Evolutionary conservation across 441 rosid species (phyloP).

Genomic region (Flueggea neowawraea): DNA sequence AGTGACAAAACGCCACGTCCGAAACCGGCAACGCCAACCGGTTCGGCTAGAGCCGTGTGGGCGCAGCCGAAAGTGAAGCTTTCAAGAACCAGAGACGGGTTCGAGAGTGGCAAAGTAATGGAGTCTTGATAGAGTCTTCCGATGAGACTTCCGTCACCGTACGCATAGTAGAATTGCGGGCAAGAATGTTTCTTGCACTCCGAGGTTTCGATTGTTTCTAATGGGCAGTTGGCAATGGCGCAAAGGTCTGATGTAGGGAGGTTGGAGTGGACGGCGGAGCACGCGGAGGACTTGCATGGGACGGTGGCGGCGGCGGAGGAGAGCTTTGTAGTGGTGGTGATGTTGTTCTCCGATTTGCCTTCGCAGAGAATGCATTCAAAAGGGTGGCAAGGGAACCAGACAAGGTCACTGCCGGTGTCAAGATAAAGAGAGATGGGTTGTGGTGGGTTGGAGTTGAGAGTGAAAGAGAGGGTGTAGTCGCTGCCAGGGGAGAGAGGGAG

Average conservation of each 20-base stretch:
- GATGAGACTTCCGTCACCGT: slow-evolving; percentile 88
- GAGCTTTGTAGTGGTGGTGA: slow-evolving; percentile 28
- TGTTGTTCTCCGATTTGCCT: slow-evolving; percentile 35
- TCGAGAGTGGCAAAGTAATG: slow-evolving; percentile 38
- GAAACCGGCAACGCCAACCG: slow-evolving; percentile 92
- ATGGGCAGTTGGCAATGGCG: slow-evolving; percentile 77
- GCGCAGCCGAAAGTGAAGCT: slow-evolving; percentile 93
- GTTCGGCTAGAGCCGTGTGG: slow-evolving; percentile 76
- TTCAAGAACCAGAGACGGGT: slow-evolving; percentile 34
- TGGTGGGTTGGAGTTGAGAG: slow-evolving; percentile 38
- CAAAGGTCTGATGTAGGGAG: slow-evolving; percentile 71
- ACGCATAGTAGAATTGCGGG: slow-evolving; percentile 88
- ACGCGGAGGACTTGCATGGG: slow-evolving; percentile 56
- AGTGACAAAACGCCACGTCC: slow-evolving; percentile 80
- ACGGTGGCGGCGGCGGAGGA: slow-evolving; percentile 46
- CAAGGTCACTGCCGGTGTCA: slow-evolving; percentile 95
- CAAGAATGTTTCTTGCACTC: slow-evolving; percentile 67
- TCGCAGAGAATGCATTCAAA: slow-evolving; percentile 90
- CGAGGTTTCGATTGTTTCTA: slow-evolving; percentile 69
- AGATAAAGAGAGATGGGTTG: slow-evolving; percentile 72
- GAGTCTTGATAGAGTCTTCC: slow-evolving; percentile 55
- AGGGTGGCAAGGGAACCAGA: slow-evolving; percentile 95
- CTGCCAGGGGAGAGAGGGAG: slow-evolving; percentile 87
- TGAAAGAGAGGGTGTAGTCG: slow-evolving; percentile 74
- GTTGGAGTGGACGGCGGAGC: slow-evolving; percentile 77